phyloP scores from a whole-genome alignment of 352 stramenopile species.

The Thalassiosira hispida region DNA sequence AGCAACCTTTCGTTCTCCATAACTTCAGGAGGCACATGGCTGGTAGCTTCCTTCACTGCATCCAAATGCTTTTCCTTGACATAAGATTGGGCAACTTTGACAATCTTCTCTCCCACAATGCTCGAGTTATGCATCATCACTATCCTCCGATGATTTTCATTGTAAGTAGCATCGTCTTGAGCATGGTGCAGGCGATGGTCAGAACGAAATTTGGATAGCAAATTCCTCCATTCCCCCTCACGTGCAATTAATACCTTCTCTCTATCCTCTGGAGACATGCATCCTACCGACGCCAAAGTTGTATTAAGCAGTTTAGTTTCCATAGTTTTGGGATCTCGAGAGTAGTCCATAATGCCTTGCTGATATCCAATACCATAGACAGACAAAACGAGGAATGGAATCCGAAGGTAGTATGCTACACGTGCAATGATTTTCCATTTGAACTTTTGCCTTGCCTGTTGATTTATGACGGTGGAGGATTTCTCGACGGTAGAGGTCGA shows the following conservation, averaged over 20 bases:
- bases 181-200: constrained; percentile 13
- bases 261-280: constrained; percentile 34
- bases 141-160: constrained; percentile 29
- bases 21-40: constrained; percentile 51
- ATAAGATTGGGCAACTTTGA: constrained; percentile 56
- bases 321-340: constrained; percentile 51
- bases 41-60: constrained; percentile 34
- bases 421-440: constrained; percentile 62
- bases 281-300: constrained; percentile 49
- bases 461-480: background rate
- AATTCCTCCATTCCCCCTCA: constrained; percentile 48
- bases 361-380: constrained; percentile 81
- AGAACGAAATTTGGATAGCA: constrained; percentile 25
- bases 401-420: constrained; percentile 60
- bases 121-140: constrained; percentile 51
- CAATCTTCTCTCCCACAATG: constrained; percentile 66
- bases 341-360: constrained; percentile 73
- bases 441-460: background rate
- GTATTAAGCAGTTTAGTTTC: constrained; percentile 53
- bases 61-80: constrained; percentile 60
- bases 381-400: constrained; percentile 70
- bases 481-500: background rate
- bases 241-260: constrained; percentile 41
- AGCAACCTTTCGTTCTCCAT: constrained; percentile 45
- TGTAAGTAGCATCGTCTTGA: constrained; percentile 12